Evolutionary conservation across 2,329 filamentous ascomycete genomes (phyloP).

Genomic region (Amauroascus niger): DNA sequence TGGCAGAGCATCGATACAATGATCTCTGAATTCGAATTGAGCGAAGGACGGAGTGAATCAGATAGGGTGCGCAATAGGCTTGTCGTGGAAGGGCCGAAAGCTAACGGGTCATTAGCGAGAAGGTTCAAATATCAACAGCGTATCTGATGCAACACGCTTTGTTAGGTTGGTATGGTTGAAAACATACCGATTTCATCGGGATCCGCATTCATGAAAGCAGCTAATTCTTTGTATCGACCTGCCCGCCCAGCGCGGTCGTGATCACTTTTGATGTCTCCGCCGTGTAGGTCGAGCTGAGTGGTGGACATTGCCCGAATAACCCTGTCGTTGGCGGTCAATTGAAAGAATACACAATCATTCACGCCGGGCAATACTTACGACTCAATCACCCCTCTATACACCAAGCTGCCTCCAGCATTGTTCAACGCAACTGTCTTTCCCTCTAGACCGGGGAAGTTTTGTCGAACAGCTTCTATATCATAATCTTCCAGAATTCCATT

Average conservation of each 20-base stretch:
- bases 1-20: constrained; percentile 7
- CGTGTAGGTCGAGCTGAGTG: constrained; percentile 4
- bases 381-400: neutral
- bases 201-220: constrained; percentile 6
- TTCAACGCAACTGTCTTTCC: constrained; percentile 1
- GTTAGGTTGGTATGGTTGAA: too few relatives aligned
- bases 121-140: neutral
- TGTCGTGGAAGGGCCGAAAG: constrained; percentile 60
- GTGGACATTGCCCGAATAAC: constrained; percentile 6
- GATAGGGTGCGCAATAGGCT: constrained; percentile 55
- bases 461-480: constrained; percentile 4
- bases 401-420: constrained; percentile 6
- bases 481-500: neutral
- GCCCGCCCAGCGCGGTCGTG: constrained; percentile 2
- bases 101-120: neutral
- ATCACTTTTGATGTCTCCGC: constrained; percentile 7
- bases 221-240: constrained; percentile 6
- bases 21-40: constrained; percentile 7
- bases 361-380: neutral
- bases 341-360: neutral
- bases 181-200: constrained; percentile 9
- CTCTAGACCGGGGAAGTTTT: constrained; percentile 3
- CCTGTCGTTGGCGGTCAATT: neutral
- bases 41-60: neutral
- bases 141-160: too few relatives aligned